Evolutionary conservation across 257 asterid species (phyloP).

Genomic region (Ligustrum vulgare): DNA sequence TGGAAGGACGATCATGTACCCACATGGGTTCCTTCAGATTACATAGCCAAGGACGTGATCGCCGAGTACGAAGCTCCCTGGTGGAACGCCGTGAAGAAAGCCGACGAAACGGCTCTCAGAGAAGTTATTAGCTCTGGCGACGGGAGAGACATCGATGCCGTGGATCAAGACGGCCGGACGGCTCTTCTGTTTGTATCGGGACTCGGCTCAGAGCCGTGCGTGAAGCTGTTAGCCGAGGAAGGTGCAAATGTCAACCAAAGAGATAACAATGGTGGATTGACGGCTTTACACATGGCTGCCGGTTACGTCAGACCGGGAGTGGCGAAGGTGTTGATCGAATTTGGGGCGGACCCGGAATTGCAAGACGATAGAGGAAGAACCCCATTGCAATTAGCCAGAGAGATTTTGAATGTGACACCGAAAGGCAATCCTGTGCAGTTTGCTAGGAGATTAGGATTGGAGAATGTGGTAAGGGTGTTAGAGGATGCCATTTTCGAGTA

Average conservation of each 20-base stretch:
- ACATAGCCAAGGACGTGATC: constrained; percentile 73
- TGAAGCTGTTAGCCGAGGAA: constrained; percentile 60
- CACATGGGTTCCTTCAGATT: constrained; percentile 94
- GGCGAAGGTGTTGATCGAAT: constrained; percentile 49
- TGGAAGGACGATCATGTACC: constrained; percentile 94
- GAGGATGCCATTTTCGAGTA: constrained; percentile 77
- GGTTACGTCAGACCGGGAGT: constrained; percentile 79
- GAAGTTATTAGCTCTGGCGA: constrained; percentile 47
- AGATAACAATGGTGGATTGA: constrained; percentile 66
- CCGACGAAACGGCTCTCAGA: constrained; percentile 54
- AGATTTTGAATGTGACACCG: constrained; percentile 65
- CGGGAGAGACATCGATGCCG: constrained; percentile 76
- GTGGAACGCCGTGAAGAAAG: constrained; percentile 91
- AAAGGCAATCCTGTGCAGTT: constrained; percentile 68
- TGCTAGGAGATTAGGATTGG: constrained; percentile 78
- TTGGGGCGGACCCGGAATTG: constrained; percentile 69
- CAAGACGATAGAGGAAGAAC: constrained; percentile 62
- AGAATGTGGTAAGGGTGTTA: constrained; percentile 52
- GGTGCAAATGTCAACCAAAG: constrained; percentile 63
- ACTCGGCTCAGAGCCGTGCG: constrained; percentile 83
- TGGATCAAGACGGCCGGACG: constrained; percentile 80
- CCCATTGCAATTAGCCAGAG: constrained; percentile 74
- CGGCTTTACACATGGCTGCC: constrained; percentile 89
- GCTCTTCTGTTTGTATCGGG: constrained; percentile 87
- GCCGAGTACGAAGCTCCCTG: constrained; percentile 89